Evolutionary conservation across 805 yeast species (phyloP), one percentile per base, ranked within the genome.

Genomic region (Kockiozyma suomiensis): DNA sequence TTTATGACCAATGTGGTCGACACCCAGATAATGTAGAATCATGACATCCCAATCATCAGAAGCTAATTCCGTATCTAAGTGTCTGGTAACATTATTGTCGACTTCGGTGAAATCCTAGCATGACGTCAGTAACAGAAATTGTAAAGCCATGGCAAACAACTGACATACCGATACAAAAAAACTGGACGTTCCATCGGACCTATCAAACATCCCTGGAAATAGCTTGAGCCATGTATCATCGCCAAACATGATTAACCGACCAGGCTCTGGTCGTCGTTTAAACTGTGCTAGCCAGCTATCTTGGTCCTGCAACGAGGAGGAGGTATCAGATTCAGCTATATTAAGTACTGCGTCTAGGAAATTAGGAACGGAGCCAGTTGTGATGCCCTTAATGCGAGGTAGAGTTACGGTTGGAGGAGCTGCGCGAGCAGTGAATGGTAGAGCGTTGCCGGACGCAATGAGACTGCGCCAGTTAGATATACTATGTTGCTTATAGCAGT

Each of bases 221-320:
- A 94, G 78, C 70, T 90, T 92, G 63, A 92, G 74, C 99, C 99
- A 94, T 0, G 99, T 94, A 71, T 94, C 99, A 73, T 94, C 99
- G 33, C 99, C 99, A 76, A 82, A 93, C 82, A 94, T 89, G 70
- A 91, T 87, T 30, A 94, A 76, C 30, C 72, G 72, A 3, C 70
- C 70, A 1, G 56, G 47, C 32, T 73, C 73, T 21, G 49, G 35
- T 12, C 50, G 38, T 28, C 58, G 46, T 12, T 68, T 56, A 74
- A 91, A 78, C 70, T 94, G 98, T 37, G 78, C 78, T 8, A 92
- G 72, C 97, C 97, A 91, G 30, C 94, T 87, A 71, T 94, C 99
- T 64, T 87, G 96, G 51, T 80, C 82, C 0, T 82, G 80, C 49
- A 92, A 72, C 8, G 89, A 85, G 0, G 91, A 81, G 0, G 83